Evolutionary conservation across 495 filamentous ascomycete species (phyloP), one percentile per base, ranked within the genome.

Genomic region (Alectoria sarmentosa): DNA sequence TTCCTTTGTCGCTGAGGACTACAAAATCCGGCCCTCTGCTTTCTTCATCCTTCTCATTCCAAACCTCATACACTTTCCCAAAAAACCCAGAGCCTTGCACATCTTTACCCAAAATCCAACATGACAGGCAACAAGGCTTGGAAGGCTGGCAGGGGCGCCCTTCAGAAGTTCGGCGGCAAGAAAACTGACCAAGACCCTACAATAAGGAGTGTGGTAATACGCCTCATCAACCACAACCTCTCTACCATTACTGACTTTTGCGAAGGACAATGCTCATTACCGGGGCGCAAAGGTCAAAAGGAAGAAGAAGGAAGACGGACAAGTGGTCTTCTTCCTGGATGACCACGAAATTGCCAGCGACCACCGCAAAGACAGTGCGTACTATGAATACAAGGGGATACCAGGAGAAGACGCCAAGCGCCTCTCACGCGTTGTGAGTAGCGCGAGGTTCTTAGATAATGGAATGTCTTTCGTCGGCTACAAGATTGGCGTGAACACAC

Each of bases 351-450:
- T 49, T 19, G 42, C 21, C 48, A 39, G 37, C 28, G 34, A 39
- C 3, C 28, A 57, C 57, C 26, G 90, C 65, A 86, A 87, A 2
- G 56, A 65, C 49, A 39, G 37, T n/a, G 63, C 28, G 10, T 68
- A 65, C 34, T 66, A 58, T 49, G 73, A 87, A 28, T 89, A 88
- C 0, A 79, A 80, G 9, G 88, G 88, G 28, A 81, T 97, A 60
- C 91, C 91, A 11, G 75, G 84, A 9, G 85, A 94, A 65, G 95
- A 98, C 74, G 83, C 80, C 68, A 80, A 86, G 61, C 82, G 96
- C 71, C 84, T 98, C 55, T 89, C 84, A 48, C 84, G 85, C 55
- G 88, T 95, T 67, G 91, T 93, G 70, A 79, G 85, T 66, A 80
- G 86, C 63, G 92, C 94, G 36, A 94, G 95, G 75, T 76, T 80